These are phyloP conservation scores for Croton laevigatus DNA, from an alignment of 441 rosid genomes.

Conservation along the genomic window DNA sequence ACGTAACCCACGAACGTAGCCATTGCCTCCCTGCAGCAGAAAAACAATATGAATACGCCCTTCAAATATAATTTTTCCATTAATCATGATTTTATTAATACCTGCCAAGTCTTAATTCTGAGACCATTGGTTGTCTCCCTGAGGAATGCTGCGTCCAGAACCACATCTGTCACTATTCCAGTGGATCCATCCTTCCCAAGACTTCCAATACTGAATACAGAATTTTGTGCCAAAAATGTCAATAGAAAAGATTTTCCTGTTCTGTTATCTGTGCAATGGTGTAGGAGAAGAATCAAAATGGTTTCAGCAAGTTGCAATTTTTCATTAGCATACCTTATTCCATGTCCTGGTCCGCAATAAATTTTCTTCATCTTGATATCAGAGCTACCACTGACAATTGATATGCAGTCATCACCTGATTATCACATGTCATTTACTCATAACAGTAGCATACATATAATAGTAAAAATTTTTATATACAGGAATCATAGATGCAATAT, in stretches of 20 bases:
- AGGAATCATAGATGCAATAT: neutral
- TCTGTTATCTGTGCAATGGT: neutral
- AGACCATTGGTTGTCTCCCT: constrained; percentile 81
- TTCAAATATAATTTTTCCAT: neutral
- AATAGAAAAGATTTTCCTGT: neutral
- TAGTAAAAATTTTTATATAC: neutral
- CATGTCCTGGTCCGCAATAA: constrained; percentile 96
- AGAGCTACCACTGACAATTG: constrained; percentile 82
- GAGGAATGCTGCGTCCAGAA: constrained; percentile 78
- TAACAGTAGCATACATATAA: neutral
- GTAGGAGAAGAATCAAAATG: neutral
- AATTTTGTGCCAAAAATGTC: constrained; percentile 8
- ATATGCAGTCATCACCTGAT: constrained; percentile 94
- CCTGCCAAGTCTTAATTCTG: constrained; percentile 99
- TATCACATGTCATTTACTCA: constrained; percentile 14
- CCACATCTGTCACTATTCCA: constrained; percentile 74
- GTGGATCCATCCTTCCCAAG: constrained; percentile 80
- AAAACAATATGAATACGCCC: constrained; percentile 7
- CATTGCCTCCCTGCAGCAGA: constrained; percentile 73
- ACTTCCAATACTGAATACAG: constrained; percentile 71
- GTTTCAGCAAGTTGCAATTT: neutral
- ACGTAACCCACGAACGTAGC: constrained; percentile 80
- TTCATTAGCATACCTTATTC: constrained; percentile 56
- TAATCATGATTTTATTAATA: constrained; percentile 19
- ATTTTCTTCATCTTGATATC: constrained; percentile 77